Evolutionary conservation across 2,329 filamentous ascomycete genomes (phyloP).

Genomic region (Pezicula carpinea): DNA sequence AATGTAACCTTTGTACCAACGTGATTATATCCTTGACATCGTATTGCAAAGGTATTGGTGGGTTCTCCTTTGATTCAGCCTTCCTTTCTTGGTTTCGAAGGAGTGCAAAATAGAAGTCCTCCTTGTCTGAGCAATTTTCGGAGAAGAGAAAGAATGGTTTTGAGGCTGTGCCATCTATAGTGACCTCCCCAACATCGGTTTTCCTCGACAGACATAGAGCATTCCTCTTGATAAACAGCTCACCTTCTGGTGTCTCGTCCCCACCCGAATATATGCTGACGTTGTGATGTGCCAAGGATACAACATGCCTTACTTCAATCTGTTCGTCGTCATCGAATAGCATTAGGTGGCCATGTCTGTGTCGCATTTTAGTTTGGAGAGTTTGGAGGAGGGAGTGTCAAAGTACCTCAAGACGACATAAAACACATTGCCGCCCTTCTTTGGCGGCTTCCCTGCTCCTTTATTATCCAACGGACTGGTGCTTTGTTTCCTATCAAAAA

Average conservation of each 20-base stretch:
- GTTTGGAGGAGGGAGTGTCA: background rate
- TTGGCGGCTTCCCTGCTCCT: conserved; percentile 31
- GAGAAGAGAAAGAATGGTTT: conserved; percentile 94
- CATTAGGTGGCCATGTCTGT: conserved; percentile 90
- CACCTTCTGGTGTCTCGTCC: conserved; percentile 76
- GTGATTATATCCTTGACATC: conserved; percentile 83
- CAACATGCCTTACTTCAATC: conserved; percentile 91
- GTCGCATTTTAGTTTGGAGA: background rate
- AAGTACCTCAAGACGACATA: conserved; percentile 79
- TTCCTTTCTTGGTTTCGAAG: conserved; percentile 76
- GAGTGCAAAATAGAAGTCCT: conserved; percentile 96
- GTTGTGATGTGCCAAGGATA: conserved; percentile 83
- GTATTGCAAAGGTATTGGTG: conserved; percentile 70
- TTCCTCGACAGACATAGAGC: conserved; percentile 76
- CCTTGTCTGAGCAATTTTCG: conserved; percentile 92
- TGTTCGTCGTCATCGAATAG: conserved; percentile 95
- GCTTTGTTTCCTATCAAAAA: conserved; percentile 76
- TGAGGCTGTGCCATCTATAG: conserved; percentile 53
- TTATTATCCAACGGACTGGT: conserved; percentile 29
- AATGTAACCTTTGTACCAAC: conserved; percentile 85
- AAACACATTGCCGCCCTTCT: conserved; percentile 79
- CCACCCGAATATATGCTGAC: conserved; percentile 81
- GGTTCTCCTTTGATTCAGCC: conserved; percentile 47
- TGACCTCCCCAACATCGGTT: conserved; percentile 46
- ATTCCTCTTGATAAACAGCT: conserved; percentile 93